Base-by-base conservation (phyloP, 495 filamentous ascomycete genomes). In the Neurospora sp. region DNA sequence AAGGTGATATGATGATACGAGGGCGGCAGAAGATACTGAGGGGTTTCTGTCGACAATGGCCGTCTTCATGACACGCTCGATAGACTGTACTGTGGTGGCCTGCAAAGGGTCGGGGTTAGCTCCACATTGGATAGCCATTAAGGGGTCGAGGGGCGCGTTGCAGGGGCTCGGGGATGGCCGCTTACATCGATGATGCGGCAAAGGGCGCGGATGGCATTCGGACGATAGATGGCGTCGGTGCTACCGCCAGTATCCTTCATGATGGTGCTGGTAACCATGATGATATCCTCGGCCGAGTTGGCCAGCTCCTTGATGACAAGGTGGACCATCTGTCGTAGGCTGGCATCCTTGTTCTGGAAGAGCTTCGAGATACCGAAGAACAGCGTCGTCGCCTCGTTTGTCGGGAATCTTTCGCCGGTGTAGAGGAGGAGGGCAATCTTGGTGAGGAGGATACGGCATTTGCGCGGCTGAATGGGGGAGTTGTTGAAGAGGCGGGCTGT, bases 291-390 rank as follows among this genome's bases (percentile, higher is more conserved):
- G 39, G 96, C 95, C n/a, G 94, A 96, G 79, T 90, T 88, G 74
- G 95, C 93, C 76, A 99, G 86, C 88, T 99, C 96, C 88, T 97
- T 98, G 85, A 99, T 91, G 76, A 97, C 90, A 39, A 99, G 87
- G 85, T 98, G 97, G 42, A 99, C 95, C 95, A 98, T 98, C 86
- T 99, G 96, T 78, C 96, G 94, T 82, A 99, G 88, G 75, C 93
- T 94, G 77, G 94, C 93, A 90, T 99, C 96, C 83, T 97, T 97
- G 84, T 98, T 98, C 85, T 99, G 96, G 87, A 99, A 99, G 73
- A 99, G 90, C 86, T 99, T 99, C 74, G 94, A 97, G 82, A 99
- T 98, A 75, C 95, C 94, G 84, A 99, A 98, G 89, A 99, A 99
- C 73, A 99, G 92, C 62, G 93, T 93, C 39, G 96, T 99, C 75